A percentile compares a stretch with the other conserved stretches of the same genome.
phyloP scores from a whole-genome alignment of 2,329 filamentous ascomycete species.

The Biscogniauxia marginata region DNA sequence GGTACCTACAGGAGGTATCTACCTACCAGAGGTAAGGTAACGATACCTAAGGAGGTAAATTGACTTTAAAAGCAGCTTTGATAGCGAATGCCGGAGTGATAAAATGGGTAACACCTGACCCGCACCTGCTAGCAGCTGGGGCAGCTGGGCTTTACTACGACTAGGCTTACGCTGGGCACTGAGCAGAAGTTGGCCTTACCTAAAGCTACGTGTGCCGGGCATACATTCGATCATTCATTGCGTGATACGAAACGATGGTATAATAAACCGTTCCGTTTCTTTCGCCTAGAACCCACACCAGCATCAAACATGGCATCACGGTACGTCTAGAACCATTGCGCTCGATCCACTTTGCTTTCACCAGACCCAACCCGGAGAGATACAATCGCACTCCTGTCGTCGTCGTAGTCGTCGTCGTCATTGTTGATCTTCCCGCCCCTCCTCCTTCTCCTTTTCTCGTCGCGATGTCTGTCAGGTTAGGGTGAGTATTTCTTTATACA shows the following conservation, averaged over 20 bases:
- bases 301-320: neutral
- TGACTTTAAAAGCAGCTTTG: no score
- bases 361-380: neutral
- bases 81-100: no score
- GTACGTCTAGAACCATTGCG: neutral
- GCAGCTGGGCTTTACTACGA: no score
- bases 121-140: no score
- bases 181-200: neutral
- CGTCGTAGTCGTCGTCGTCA: no score
- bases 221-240: neutral
- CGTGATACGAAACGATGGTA: neutral
- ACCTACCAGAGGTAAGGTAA: no score
- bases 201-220: neutral
- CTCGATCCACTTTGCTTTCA: neutral
- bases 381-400: no score
- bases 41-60: no score
- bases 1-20: no score
- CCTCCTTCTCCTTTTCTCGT: neutral
- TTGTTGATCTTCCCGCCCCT: no score
- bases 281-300: neutral
- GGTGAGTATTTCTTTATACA: no score
- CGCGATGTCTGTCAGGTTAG: neutral
- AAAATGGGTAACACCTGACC: no score
- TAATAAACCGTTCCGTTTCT: neutral
- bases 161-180: neutral